These are phyloP conservation scores for Penicillium sp. DNA, from an alignment of 2,329 filamentous ascomycete genomes.

Conservation along the genomic window DNA sequence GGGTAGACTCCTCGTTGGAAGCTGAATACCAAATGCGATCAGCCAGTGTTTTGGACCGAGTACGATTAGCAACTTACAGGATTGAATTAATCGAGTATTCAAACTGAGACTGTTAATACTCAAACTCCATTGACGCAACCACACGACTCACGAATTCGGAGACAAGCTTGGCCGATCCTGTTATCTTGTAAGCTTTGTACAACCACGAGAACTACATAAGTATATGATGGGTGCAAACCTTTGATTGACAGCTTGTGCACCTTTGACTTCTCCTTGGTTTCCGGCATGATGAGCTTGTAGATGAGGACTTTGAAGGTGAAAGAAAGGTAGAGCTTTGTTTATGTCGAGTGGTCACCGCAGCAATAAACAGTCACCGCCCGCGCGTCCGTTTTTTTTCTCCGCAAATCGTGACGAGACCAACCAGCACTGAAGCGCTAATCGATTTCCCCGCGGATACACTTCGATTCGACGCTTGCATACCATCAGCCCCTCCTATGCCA, in stretches of 20 bases:
- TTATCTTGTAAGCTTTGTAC: slow-evolving; percentile 29
- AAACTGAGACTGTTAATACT: slow-evolving; percentile 57
- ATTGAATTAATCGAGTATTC: slow-evolving; percentile 99
- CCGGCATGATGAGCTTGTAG: slow-evolving; percentile 37
- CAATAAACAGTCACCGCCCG: slow-evolving; percentile 33
- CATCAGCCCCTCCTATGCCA: slow-evolving; percentile 28
- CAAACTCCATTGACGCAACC: slow-evolving; percentile 6
- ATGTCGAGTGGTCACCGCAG: slow-evolving; percentile 38
- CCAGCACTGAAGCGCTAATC: neutral
- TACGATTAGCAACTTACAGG: slow-evolving; percentile 56
- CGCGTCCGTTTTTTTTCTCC: slow-evolving; percentile 35
- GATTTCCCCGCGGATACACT: slow-evolving; percentile 1
- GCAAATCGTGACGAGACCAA: slow-evolving; percentile 13
- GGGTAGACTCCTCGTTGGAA: slow-evolving; percentile 85
- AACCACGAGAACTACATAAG: neutral
- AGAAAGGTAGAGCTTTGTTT: slow-evolving; percentile 33
- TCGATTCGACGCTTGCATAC: slow-evolving; percentile 3
- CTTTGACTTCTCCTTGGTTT: slow-evolving; percentile 70
- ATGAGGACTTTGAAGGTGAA: neutral
- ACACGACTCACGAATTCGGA: slow-evolving; percentile 78
- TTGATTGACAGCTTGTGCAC: slow-evolving; percentile 81
- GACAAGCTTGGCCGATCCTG: slow-evolving; percentile 77
- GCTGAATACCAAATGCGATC: slow-evolving; percentile 46
- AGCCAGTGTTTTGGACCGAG: neutral
- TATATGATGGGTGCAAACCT: slow-evolving; percentile 26